phyloP scores from a whole-genome alignment of 768 basidiomycete genomes.

The Mycena alexandri region DNA sequence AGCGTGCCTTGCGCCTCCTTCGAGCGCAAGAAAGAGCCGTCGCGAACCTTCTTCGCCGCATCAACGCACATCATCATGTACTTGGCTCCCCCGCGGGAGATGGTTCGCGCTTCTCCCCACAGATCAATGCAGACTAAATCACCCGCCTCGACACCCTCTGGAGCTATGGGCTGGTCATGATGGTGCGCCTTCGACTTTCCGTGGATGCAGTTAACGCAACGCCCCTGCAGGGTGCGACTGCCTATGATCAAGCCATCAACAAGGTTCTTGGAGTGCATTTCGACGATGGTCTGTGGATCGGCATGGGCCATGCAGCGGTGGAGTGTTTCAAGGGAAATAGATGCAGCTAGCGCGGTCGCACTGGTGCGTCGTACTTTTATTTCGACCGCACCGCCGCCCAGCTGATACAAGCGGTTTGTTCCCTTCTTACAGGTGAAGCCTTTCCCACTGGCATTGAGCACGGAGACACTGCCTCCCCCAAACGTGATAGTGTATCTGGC shows the following conservation, averaged over 20 bases:
- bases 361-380: neutral
- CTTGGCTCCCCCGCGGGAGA: constrained; percentile 2
- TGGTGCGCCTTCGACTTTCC: neutral
- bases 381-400: neutral
- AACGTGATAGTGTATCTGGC: neutral
- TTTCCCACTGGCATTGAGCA: neutral
- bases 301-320: neutral
- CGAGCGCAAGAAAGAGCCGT: neutral
- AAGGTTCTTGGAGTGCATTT: neutral
- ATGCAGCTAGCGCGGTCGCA: too few relatives aligned
- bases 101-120: neutral
- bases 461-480: neutral
- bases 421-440: neutral
- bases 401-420: neutral
- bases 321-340: neutral
- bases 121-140: constrained; percentile 12
- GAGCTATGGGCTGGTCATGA: neutral
- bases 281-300: neutral
- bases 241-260: neutral
- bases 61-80: constrained; percentile 9
- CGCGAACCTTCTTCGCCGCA: neutral
- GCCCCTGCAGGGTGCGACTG: neutral
- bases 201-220: neutral
- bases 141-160: neutral
- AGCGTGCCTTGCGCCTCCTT: constrained; percentile 9